Evolutionary conservation across 139 green algal genomes (phyloP), one percentile per base, ranked within the genome.

Genomic region (Trebouxia sp.): DNA sequence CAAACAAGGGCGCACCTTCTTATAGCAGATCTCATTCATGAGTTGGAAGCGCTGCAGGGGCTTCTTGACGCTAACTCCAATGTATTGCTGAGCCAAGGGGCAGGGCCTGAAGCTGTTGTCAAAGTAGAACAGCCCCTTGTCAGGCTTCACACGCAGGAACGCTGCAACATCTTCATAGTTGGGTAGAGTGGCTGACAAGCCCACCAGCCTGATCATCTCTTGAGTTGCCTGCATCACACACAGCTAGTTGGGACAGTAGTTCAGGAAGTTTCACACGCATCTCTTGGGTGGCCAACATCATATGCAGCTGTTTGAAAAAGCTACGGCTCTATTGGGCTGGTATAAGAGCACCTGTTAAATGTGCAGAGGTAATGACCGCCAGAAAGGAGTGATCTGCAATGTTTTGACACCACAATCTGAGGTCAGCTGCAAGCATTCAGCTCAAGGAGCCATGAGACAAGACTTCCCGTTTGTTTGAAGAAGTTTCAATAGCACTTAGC

Each of bases 1-100:
- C 17, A 62, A 62, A 62, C 14, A 48, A 32, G 14, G 38, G 47
- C 74, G 8, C 9, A 90, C 96, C 88, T 99, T 99, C 82, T 95
- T 90, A 85, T 99, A 99, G 89, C 93, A 97, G 83, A 99, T 97
- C 83, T 99, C 96, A 80, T 98, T 98, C 95, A 98, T 98, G 48
- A 98, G 87, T 89, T 99, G 93, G 86, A 98, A 98, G 76, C 97
- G 91, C 92, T 99, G 96, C 88, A 99, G 90, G n/a, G 96, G 95
- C 91, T 99, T 99, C 82, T 96, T 96, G 32, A 98, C 85, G 11
- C 87, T 98, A 53, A 99, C 88, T 62, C 96, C 96, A 5, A 99
- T 94, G 85, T 97, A 99, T 82, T 98, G 94, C 92, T 98, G 95
- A 15, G 94, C 93, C 81, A 99, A 91, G 28, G 96, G 96, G 90